A percentile compares a stretch with the other conserved stretches of the same genome.
phyloP scores from a whole-genome alignment of 768 basidiomycete species.

The Mycena chlorophos region DNA sequence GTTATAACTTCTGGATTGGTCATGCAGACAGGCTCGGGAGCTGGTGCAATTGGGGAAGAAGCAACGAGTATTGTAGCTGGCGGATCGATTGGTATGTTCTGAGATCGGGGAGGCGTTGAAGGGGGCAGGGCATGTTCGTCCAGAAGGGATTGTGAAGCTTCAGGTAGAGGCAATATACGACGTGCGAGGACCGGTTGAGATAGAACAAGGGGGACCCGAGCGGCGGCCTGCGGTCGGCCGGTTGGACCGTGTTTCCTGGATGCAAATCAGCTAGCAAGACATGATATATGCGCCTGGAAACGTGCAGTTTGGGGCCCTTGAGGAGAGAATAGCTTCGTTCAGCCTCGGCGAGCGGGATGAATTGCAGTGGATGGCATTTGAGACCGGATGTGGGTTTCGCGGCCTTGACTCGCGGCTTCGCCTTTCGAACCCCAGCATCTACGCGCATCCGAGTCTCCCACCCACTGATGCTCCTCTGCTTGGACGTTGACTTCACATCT shows the following conservation, averaged over 20 bases:
- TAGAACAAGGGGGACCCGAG: no score
- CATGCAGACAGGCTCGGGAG: no score
- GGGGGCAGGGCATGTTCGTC: no score
- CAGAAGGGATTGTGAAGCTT: no score
- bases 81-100: no score
- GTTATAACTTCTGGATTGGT: background rate
- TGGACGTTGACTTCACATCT: background rate
- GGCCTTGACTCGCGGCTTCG: slow-evolving; percentile 1
- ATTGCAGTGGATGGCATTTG: slow-evolving; percentile 9
- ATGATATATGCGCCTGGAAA: background rate
- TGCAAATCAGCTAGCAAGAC: background rate
- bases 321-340: slow-evolving; percentile 12
- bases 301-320: slow-evolving; percentile 3
- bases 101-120: no score
- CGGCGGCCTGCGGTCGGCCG: background rate
- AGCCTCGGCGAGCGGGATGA: slow-evolving; percentile 14
- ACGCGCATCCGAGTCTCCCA: slow-evolving; percentile 10
- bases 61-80: no score
- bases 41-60: no score
- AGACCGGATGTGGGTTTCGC: background rate
- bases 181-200: no score
- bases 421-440: slow-evolving; percentile 3
- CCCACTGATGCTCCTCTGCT: slow-evolving; percentile 10
- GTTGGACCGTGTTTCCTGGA: background rate
- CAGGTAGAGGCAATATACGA: no score